Evolutionary conservation across 2,329 filamentous ascomycete genomes (phyloP), one percentile per base, ranked within the genome.

Genomic region (Verticillium alfalfae): DNA sequence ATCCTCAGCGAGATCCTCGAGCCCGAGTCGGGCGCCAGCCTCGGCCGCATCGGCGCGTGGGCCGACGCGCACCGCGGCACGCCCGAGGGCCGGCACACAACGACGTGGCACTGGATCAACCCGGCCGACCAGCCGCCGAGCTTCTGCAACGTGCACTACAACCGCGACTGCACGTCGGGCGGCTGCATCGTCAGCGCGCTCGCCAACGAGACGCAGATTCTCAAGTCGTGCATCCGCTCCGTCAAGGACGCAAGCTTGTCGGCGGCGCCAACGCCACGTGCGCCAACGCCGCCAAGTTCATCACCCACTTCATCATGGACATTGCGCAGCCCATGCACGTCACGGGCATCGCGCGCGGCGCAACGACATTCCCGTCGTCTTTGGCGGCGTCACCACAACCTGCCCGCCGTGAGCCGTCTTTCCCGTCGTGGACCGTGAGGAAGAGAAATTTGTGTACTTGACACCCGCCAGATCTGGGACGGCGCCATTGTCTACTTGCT

Each of bases 351-450:
- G 60, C 63, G 34, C 60, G 61, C 58, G 64, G 64, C 56, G 64
- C 58, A 66, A 65, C 61, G 63, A 62, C 60, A 84, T 88, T 65
- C 66, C 72, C 1, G 85, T 88, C 6, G 73, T 72, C 1, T 88
- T 84, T 69, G 72, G 79, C 59, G 77, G 79, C 15, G 74, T 78
- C 31, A 67, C 69, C 41, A 83, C 34, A 88, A 89, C 69, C 76
- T 89, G 6, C 86, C 88, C 70, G 70, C 81, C 5, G 77, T 59
- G 34, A 38, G 58, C 18, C n/a, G 26, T 8, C 5, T 12, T 12
- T 26, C 49, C 26, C 49, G 9, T 26, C 49, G 3, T 31, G 26
- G 4, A 8, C 8, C 8, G 22, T 16, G 4, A 5, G 9, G 26
- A 13, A 12, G n/a, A 26, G 7, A 10, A 10, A 26, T 22, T 5